phyloP scores from a whole-genome alignment of 192 early-diverging fungal genomes.

The Gamsiella multidivaricata region DNA sequence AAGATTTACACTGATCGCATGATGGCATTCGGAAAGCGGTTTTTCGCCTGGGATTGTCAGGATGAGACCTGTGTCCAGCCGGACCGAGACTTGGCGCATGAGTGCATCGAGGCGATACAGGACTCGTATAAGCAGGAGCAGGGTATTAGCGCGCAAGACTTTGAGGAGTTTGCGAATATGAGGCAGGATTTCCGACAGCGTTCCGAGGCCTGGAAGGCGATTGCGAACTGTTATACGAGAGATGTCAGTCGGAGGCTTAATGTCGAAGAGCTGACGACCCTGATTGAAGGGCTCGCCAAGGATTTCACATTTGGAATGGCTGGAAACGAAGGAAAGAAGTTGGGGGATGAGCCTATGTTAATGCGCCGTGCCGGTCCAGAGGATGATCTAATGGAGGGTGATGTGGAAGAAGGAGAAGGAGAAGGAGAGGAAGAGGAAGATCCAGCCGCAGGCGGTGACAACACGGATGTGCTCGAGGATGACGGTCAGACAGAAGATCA shows the following conservation, averaged over 20 bases:
- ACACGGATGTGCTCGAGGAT: not conserved
- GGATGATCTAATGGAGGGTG: constrained; percentile 3
- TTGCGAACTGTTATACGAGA: constrained; percentile 43
- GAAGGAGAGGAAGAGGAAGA: not conserved
- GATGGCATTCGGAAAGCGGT: constrained; percentile 51
- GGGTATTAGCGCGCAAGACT: constrained; percentile 24
- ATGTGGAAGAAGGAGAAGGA: not conserved
- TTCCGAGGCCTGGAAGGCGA: constrained; percentile 36
- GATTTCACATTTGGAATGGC: constrained; percentile 21
- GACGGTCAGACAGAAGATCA: constrained; percentile 3
- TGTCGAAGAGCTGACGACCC: constrained; percentile 26
- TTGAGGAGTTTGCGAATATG: constrained; percentile 45
- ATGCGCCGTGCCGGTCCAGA: not conserved
- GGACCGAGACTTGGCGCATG: constrained; percentile 38
- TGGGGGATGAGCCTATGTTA: not conserved
- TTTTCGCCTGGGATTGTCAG: constrained; percentile 50
- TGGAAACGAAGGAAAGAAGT: not conserved
- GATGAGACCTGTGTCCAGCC: constrained; percentile 47
- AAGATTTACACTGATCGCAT: constrained; percentile 51
- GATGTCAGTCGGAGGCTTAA: constrained; percentile 44
- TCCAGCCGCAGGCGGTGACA: not conserved
- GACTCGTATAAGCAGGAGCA: constrained; percentile 7
- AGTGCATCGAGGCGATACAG: constrained; percentile 40
- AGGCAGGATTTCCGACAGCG: constrained; percentile 38
- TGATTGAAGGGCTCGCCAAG: constrained; percentile 34